Evolutionary conservation across 2,329 filamentous ascomycete species (phyloP).

Genomic region (Aspergillus hortae): DNA sequence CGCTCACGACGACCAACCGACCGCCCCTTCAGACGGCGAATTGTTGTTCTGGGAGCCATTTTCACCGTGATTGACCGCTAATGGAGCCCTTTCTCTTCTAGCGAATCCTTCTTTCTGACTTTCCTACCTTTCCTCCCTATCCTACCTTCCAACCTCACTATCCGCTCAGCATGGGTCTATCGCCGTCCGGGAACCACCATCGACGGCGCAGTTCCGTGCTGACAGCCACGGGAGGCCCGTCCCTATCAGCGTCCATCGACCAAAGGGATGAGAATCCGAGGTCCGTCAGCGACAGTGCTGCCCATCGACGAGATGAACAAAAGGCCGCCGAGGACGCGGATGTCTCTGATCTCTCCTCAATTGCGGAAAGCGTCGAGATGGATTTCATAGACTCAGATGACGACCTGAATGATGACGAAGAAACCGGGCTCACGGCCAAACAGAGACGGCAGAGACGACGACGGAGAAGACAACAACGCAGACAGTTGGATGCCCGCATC

Average conservation of each 20-base stretch:
- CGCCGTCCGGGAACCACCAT: slow-evolving; percentile 32
- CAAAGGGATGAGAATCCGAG: slow-evolving; percentile 30
- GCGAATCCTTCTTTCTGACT: background rate
- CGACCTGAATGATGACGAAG: slow-evolving; percentile 78
- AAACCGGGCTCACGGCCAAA: slow-evolving; percentile 75
- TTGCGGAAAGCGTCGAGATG: slow-evolving; percentile 51
- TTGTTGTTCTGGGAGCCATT: background rate
- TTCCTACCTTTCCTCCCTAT: slow-evolving; percentile 3
- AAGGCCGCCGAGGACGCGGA: slow-evolving; percentile 35
- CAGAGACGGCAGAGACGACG: slow-evolving; percentile 65
- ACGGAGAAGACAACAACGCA: slow-evolving; percentile 64
- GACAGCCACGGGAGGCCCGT: slow-evolving; percentile 49
- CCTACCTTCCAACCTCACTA: background rate
- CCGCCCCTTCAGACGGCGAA: background rate
- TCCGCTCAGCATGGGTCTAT: slow-evolving; percentile 30
- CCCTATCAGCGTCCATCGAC: slow-evolving; percentile 33
- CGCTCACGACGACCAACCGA: slow-evolving; percentile 1
- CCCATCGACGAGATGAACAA: slow-evolving; percentile 32
- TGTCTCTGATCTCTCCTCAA: slow-evolving; percentile 39
- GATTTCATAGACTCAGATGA: slow-evolving; percentile 64
- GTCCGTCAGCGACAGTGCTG: slow-evolving; percentile 19
- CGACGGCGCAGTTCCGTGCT: slow-evolving; percentile 38
- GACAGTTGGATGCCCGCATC: slow-evolving; percentile 66
- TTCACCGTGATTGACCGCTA: background rate
- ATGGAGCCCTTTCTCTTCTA: slow-evolving; percentile 6